Conservation (phyloP, 2,329 filamentous ascomycete genomes). For the Stachybotrys elegans region DNA sequence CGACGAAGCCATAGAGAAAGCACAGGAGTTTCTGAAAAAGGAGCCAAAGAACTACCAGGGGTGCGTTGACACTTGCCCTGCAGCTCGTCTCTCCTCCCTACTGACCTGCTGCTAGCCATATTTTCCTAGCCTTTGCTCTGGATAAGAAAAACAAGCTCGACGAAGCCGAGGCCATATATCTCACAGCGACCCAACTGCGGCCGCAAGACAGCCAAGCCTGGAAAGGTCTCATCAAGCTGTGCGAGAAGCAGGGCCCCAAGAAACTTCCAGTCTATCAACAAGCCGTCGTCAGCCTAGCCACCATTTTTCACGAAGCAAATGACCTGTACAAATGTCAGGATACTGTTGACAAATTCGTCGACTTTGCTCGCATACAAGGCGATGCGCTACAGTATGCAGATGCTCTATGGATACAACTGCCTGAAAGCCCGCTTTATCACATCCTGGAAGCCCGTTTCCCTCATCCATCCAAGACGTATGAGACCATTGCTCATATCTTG, state of each 20-base stretch:
- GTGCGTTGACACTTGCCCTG: constrained; percentile 36
- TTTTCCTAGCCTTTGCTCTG: constrained; percentile 83
- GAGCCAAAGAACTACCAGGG: constrained; percentile 81
- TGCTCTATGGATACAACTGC: constrained; percentile 71
- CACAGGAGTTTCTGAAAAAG: constrained; percentile 61
- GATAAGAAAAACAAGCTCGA: constrained; percentile 70
- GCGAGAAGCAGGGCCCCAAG: constrained; percentile 67
- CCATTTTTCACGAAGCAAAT: constrained; percentile 65
- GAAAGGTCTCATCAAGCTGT: constrained; percentile 84
- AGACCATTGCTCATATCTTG: constrained; percentile 73
- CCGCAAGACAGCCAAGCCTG: constrained; percentile 77
- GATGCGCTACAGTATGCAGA: constrained; percentile 68
- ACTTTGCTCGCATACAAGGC: constrained; percentile 68
- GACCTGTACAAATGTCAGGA: constrained; percentile 60
- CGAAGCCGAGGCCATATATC: constrained; percentile 73
- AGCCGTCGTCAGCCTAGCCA: constrained; percentile 67
- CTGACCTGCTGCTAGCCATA: constrained; percentile 45
- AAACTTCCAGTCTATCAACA: constrained; percentile 71
- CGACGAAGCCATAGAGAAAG: constrained; percentile 66
- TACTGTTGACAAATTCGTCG: constrained; percentile 74
- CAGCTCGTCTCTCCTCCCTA: neutral
- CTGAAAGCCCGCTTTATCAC: constrained; percentile 73
- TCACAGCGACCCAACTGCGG: constrained; percentile 65
- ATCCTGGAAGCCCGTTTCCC: constrained; percentile 80
- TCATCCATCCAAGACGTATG: constrained; percentile 75